phyloP scores from a whole-genome alignment of 371 early-diverging fungal genomes.

The Amoeboaphelidium protococcarum region DNA sequence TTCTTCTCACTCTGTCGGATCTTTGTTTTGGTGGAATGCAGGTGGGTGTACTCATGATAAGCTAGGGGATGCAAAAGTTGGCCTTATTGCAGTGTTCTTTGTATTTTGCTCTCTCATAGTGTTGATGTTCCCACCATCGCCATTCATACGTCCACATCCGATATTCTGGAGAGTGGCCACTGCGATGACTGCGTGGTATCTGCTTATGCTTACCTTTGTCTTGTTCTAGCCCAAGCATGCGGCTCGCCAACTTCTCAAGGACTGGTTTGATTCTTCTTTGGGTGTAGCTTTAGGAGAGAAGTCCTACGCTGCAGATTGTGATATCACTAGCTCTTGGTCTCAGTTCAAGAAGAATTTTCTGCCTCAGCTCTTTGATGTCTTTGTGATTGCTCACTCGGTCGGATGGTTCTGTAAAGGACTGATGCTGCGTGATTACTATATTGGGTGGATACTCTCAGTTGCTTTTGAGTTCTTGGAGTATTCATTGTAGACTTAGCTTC shows the following conservation, averaged over 20 bases:
- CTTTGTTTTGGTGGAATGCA: not conserved
- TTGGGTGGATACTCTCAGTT: conserved; percentile 82
- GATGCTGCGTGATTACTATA: conserved; percentile 68
- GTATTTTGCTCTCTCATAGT: conserved; percentile 55
- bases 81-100: conserved; percentile 32
- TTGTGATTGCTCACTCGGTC: conserved; percentile 69
- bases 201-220: conserved; percentile 54
- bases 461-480: conserved; percentile 88
- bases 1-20: not conserved
- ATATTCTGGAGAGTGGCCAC: conserved; percentile 75
- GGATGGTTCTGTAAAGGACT: conserved; percentile 91
- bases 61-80: conserved; percentile 10
- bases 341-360: conserved; percentile 37
- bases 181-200: conserved; percentile 53
- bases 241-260: conserved; percentile 38
- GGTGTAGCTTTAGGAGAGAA: conserved; percentile 63
- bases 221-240: conserved; percentile 73
- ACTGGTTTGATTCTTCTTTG: conserved; percentile 41
- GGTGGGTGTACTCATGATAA: not conserved
- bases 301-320: conserved; percentile 71
- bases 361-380: conserved; percentile 64
- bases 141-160: conserved; percentile 80
- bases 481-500: conserved; percentile 73
- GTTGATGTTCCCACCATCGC: conserved; percentile 69
- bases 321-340: conserved; percentile 23